Percentiles rank a stretch among this genome's conserved stretches.
phyloP scores from a whole-genome alignment of 352 stramenopile species.

The Pythium scleroteichum region DNA sequence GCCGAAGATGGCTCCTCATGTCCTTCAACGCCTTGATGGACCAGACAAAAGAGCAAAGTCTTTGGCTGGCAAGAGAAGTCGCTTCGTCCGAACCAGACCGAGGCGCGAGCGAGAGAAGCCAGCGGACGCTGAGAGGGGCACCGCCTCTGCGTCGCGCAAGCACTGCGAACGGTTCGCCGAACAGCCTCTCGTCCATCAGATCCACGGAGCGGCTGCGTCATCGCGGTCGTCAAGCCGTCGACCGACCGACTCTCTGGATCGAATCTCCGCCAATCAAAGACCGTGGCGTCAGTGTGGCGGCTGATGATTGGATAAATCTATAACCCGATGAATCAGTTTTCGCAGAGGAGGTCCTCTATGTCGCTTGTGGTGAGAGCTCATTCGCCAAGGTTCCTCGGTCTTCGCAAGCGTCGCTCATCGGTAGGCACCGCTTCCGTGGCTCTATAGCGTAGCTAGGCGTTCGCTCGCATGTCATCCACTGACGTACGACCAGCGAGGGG shows the following conservation, averaged over 20 bases:
- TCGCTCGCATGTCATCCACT: constrained; percentile 27
- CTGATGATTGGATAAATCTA: neutral
- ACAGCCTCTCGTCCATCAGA: neutral
- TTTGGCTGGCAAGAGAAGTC: no score
- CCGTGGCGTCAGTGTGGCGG: neutral
- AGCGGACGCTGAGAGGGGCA: neutral
- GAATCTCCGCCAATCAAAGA: neutral
- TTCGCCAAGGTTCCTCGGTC: constrained; percentile 12
- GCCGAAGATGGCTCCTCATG: no score
- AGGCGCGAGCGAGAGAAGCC: no score
- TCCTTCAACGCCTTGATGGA: no score
- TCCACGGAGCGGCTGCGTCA: neutral
- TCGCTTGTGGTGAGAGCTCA: neutral
- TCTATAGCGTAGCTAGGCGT: constrained; percentile 1
- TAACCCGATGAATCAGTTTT: neutral
- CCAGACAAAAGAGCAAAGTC: no score
- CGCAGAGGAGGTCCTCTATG: no score
- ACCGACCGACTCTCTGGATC: neutral
- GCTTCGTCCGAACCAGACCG: no score
- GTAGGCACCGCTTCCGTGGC: neutral
- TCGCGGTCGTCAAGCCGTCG: neutral
- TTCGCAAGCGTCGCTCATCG: constrained; percentile 1
- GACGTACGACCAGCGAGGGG: constrained; percentile 54
- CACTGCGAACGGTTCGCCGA: neutral
- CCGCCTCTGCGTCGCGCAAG: no score